A percentile compares a stretch with the other conserved stretches of the same genome.
phyloP scores from a whole-genome alignment of 345 rosid species.

The Noccaea caerulescens region DNA sequence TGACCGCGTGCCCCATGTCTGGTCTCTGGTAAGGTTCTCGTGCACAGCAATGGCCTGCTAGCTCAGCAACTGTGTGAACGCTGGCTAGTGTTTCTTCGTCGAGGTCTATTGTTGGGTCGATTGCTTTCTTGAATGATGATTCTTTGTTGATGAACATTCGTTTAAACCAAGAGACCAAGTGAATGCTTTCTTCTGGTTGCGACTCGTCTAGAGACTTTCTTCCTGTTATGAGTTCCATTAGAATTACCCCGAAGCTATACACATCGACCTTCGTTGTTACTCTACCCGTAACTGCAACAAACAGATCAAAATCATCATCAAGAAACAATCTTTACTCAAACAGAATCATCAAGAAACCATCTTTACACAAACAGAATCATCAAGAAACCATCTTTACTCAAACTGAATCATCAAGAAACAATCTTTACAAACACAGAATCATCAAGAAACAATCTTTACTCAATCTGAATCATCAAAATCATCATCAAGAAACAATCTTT shows the following conservation, averaged over 20 bases:
- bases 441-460: no score
- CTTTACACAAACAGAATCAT: no score
- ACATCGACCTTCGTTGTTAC: constrained; percentile 94
- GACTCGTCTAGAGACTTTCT: constrained; percentile 85
- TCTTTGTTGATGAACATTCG: constrained; percentile 75
- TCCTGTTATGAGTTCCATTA: constrained; percentile 94
- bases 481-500: not conserved
- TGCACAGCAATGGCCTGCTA: constrained; percentile 88
- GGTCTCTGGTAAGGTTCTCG: constrained; percentile 92
- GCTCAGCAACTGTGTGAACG: constrained; percentile 75
- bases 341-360: not conserved
- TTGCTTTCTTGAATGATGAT: constrained; percentile 57
- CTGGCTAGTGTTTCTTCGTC: constrained; percentile 71
- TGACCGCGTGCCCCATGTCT: constrained; percentile 89
- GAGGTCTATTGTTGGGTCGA: constrained; percentile 68
- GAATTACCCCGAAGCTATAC: constrained; percentile 86
- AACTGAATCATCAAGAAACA: no score
- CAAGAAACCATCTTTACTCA: no score
- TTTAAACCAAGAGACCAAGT: constrained; percentile 80
- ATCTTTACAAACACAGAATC: no score
- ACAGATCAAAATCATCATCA: constrained; percentile 17
- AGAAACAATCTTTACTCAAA: constrained; percentile 5
- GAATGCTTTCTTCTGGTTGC: constrained; percentile 91
- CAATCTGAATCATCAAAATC: no score
- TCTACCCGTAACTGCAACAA: constrained; percentile 79